Evolutionary conservation across 2,329 filamentous ascomycete species (phyloP), one percentile per base, ranked within the genome.

Genomic region (Aspergillus felis): DNA sequence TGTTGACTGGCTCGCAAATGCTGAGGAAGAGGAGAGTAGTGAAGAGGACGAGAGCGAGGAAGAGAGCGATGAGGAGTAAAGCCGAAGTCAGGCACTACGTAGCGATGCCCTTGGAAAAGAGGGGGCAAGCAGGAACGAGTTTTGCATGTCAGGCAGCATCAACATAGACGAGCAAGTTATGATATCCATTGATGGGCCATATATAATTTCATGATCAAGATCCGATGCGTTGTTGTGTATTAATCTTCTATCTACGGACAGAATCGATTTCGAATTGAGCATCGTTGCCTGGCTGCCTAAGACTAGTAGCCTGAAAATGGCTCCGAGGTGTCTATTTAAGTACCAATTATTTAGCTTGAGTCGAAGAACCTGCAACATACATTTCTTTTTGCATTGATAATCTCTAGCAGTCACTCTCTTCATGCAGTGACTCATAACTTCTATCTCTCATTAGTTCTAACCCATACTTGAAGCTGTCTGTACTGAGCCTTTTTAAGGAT

Each of bases 1-100:
- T 72, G 87, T 97, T 48, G 90, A 95, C 68, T 91, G 92, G 86
- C 74, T 93, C 65, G 88, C 88, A 68, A 87, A 92, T 69, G 90
- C 89, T 1, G 86, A 88, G 51, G 87, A 87, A 62, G 86, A 87
- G 64, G 79, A 83, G 38, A 86, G 87, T 61, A 86, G 86, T 59
- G 87, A 88, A 85, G 6, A 87, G 1, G 84, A 85, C 10, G 67
- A 70, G 41, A 61, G 59, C 41, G 78, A 80, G 28, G 65, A 66
- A 38, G 66, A 68, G n/a, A 63, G 59, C 17, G 65, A 65, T 12
- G 63, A 66, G 38, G 64, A 66, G 51, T 55, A 41, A 53, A 57
- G 20, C 54, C 35, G 55, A 32, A 22, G 25, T 47, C 38, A 17
- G 3, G 47, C 32, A 17, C 6, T 38, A 38, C 32, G 14, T 17